Conservation (phyloP, 2,329 filamentous ascomycete species). For the Fonsecaea pugnacius region DNA sequence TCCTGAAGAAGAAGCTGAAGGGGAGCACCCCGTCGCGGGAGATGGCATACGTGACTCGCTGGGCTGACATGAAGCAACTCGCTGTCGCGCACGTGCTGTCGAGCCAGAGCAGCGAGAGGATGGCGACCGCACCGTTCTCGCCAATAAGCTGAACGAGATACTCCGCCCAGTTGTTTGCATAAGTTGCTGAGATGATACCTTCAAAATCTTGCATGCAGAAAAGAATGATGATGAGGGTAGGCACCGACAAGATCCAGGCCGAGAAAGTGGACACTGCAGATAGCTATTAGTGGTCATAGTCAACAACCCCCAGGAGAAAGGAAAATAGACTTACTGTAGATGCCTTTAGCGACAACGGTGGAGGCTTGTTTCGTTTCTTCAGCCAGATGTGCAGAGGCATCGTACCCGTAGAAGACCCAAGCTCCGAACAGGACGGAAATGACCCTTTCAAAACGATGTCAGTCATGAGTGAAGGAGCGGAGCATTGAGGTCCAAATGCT, state of each 20-base stretch:
- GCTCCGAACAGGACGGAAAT: slow-evolving; percentile 45
- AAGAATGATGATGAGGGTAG: slow-evolving; percentile 47
- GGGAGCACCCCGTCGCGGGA: slow-evolving; percentile 48
- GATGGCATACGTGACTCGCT: slow-evolving; percentile 49
- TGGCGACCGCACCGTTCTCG: slow-evolving; percentile 42
- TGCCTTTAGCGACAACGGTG: slow-evolving; percentile 46
- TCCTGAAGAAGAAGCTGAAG: slow-evolving; percentile 43
- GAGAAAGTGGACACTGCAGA: slow-evolving; percentile 41
- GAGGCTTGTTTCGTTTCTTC: slow-evolving; percentile 48
- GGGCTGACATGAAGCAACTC: slow-evolving; percentile 46
- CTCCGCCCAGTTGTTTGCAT: slow-evolving; percentile 48
- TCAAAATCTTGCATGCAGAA: slow-evolving; percentile 51
- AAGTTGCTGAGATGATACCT: slow-evolving; percentile 43
- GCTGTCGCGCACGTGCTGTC: slow-evolving; percentile 47
- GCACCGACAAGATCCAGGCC: slow-evolving; percentile 46
- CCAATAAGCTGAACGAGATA: slow-evolving; percentile 48
- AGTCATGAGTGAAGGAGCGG: neutral
- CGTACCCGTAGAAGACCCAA: slow-evolving; percentile 44
- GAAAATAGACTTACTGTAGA: slow-evolving; percentile 39
- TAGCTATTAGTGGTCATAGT: neutral
- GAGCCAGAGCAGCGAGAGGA: slow-evolving; percentile 46
- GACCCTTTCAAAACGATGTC: slow-evolving; percentile 26
- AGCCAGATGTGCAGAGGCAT: slow-evolving; percentile 42
- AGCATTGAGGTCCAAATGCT: neutral
- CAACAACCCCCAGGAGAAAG: neutral